Base-by-base conservation (phyloP, 1,139 yeast species). In the Pichia sorboxylosa region DNA sequence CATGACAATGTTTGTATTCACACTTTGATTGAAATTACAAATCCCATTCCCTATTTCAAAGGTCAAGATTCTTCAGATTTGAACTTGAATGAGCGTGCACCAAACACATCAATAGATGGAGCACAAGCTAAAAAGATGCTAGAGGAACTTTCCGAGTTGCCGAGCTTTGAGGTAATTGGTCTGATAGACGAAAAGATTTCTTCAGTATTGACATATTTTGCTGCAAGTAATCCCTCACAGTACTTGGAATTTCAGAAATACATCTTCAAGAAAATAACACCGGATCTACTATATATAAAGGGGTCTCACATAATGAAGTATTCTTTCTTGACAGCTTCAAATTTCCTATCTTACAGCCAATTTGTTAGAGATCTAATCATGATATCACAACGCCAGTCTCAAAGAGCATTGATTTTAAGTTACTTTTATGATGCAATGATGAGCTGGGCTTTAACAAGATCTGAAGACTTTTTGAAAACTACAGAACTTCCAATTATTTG, bases 381-480 rank as follows among this genome's bases (percentile, higher is more conserved):
- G 3, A 48, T 56, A 18, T 58, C 72, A 19, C 65, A 61, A 40
- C 66, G 69, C 35, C 61, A 60, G 14, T 57, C 72, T 5, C 80
- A 82, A 65, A 67, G 64, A 39, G 69, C 67, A 44, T 56, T 71
- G 11, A 51, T 73, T 4, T 56, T 73, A 23, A 61, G 65, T 15
- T 76, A 69, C 43, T 60, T 69, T 37, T 55, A 74, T 17, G 61
- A 61, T 33, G 57, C 71, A 29, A 51, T 76, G 9, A 61, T 64
- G 42, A 63, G 64, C 38, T 81, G 82, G 70, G 57, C 69, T 14
- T 57, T 66, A 32, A 61, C 76, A n/a, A 59, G 78, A 43, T 73
- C 83, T 0, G 51, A 53, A 11, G 79, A 73, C 27, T 53, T 43
- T 24, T 16, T 50, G 4, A 38, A 35, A 21, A 43, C 52, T 4